Evolutionary conservation across 805 yeast genomes (phyloP).

Genomic region (Tetrapisispora nanseiensis): DNA sequence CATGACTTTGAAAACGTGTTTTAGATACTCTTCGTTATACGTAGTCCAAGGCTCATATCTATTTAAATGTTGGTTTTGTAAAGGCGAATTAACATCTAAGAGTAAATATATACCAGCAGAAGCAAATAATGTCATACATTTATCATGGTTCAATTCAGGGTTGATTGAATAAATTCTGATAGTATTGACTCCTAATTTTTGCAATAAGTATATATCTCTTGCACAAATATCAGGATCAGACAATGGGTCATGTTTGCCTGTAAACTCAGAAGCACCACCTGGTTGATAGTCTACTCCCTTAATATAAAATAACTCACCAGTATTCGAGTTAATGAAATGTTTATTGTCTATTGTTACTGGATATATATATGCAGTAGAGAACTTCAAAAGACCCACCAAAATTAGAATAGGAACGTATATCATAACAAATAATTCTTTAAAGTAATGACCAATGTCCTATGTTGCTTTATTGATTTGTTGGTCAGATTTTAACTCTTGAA

Average conservation of each 20-base stretch:
- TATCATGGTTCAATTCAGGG: conserved; percentile 73
- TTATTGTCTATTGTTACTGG: conserved; percentile 64
- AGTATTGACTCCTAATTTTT: conserved; percentile 77
- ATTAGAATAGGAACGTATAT: background rate
- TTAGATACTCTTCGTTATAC: conserved; percentile 59
- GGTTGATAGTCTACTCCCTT: conserved; percentile 94
- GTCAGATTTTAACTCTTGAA: too few relatives aligned
- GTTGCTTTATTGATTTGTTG: too few relatives aligned
- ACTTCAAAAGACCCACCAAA: background rate
- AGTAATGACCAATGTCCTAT: too few relatives aligned
- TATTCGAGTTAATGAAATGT: conserved; percentile 65
- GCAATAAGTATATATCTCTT: conserved; percentile 72
- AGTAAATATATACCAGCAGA: conserved; percentile 87
- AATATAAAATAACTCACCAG: conserved; percentile 66
- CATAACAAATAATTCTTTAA: too few relatives aligned
- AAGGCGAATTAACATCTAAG: conserved; percentile 85
- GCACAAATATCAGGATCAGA: conserved; percentile 66
- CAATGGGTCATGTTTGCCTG: conserved; percentile 55
- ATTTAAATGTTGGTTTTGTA: conserved; percentile 66
- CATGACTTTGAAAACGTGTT: conserved; percentile 67
- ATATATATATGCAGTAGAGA: conserved; percentile 32
- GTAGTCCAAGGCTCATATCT: conserved; percentile 92
- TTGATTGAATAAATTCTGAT: conserved; percentile 81
- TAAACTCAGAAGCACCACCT: conserved; percentile 79
- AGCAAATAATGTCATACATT: conserved; percentile 85